Percentiles rank a stretch among this genome's conserved stretches.
phyloP scores from a whole-genome alignment of 345 rosid genomes.

The Crucihimalaya himalaica region DNA sequence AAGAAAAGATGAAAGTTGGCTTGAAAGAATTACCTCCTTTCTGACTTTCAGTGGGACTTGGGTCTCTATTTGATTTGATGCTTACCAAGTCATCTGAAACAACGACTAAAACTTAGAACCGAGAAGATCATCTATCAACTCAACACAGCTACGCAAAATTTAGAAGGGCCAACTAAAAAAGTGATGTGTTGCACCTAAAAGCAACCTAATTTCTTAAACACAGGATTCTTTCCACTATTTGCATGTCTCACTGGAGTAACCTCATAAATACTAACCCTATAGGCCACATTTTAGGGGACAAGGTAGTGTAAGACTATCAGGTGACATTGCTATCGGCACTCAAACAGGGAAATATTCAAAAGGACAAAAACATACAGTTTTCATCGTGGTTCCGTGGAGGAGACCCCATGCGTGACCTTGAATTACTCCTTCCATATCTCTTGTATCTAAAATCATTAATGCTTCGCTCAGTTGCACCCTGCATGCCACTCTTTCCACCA shows the following conservation, averaged over 20 bases:
- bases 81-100: slow-evolving; percentile 66
- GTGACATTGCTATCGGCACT: slow-evolving; percentile 2
- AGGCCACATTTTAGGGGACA: slow-evolving; percentile 8
- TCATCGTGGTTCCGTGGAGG: slow-evolving; percentile 59
- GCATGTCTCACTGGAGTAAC: slow-evolving; percentile 9
- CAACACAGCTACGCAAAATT: background rate
- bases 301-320: slow-evolving; percentile 2
- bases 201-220: background rate
- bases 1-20: slow-evolving; percentile 17
- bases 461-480: slow-evolving; percentile 59
- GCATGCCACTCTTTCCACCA: slow-evolving; percentile 48
- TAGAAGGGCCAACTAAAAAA: slow-evolving; percentile 9
- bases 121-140: slow-evolving; percentile 12
- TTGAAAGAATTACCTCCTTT: slow-evolving; percentile 65
- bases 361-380: slow-evolving; percentile 54
- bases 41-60: slow-evolving; percentile 50
- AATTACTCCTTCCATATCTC: slow-evolving; percentile 49
- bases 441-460: slow-evolving; percentile 56
- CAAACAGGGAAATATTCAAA: slow-evolving; percentile 10
- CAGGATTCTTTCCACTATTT: background rate
- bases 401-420: slow-evolving; percentile 53
- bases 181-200: slow-evolving; percentile 2
- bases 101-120: slow-evolving; percentile 29
- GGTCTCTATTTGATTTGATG: slow-evolving; percentile 58
- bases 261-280: slow-evolving; percentile 8